Evolutionary conservation across 768 basidiomycete species (phyloP).

Genomic region (Hericium coralloides): DNA sequence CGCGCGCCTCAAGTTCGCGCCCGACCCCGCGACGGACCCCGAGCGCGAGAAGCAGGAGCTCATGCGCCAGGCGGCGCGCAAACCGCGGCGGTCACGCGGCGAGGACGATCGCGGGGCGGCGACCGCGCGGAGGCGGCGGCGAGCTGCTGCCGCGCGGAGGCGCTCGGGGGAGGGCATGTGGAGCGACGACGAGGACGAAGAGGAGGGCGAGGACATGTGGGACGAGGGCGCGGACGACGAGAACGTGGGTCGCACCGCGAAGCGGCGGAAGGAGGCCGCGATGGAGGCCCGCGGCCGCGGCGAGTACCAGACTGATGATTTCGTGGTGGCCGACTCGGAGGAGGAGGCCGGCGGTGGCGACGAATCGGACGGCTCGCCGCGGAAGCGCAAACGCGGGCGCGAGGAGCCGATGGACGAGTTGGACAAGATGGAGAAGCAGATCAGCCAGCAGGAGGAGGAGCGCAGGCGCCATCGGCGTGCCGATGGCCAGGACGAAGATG

Average conservation of each 20-base stretch:
- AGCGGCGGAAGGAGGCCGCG: slow-evolving; percentile 19
- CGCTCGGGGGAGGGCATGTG: slow-evolving; percentile 31
- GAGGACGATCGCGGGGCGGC: slow-evolving; percentile 39
- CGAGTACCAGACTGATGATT: slow-evolving; percentile 81
- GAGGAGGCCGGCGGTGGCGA: slow-evolving; percentile 34
- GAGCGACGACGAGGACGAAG: slow-evolving; percentile 64
- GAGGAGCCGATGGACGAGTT: slow-evolving; percentile 50
- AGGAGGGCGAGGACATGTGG: slow-evolving; percentile 16
- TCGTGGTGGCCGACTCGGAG: slow-evolving; percentile 75
- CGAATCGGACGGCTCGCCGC: slow-evolving; percentile 7
- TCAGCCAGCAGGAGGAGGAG: slow-evolving; percentile 46
- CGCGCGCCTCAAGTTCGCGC: slow-evolving; percentile 68
- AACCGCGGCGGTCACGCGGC: slow-evolving; percentile 49
- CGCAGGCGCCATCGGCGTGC: slow-evolving; percentile 30
- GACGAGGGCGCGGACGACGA: slow-evolving; percentile 28
- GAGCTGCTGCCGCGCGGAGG: slow-evolving; percentile 19
- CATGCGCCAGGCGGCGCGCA: slow-evolving; percentile 53
- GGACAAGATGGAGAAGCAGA: slow-evolving; percentile 64
- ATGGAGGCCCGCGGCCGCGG: slow-evolving; percentile 46
- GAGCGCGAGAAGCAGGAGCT: slow-evolving; percentile 66
- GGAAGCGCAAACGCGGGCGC: slow-evolving; percentile 25
- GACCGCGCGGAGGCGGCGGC: slow-evolving; percentile 39
- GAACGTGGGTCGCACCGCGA: slow-evolving; percentile 39
- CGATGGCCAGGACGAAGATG: slow-evolving; percentile 13
- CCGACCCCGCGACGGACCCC: slow-evolving; percentile 69